Evolutionary conservation across 192 early-diverging fungal genomes (phyloP).

Genomic region (Entrophospora sp.): DNA sequence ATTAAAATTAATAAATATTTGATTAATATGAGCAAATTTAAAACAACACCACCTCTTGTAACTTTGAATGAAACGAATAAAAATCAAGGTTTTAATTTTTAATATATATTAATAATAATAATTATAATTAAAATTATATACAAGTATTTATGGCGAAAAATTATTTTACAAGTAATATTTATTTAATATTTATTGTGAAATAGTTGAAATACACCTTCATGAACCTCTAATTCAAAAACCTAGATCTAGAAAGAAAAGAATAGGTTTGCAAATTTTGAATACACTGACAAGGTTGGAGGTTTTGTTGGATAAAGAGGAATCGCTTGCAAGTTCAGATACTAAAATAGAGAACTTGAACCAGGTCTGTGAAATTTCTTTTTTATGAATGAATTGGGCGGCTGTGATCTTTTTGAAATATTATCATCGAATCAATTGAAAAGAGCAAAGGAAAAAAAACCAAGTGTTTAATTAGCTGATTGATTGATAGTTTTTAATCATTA

Average conservation of each 20-base stretch:
- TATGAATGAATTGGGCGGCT: too few species aligned
- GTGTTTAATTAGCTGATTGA: too few species aligned
- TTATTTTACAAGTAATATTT: background rate
- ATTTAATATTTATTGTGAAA: background rate
- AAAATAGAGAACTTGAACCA: constrained; percentile 10
- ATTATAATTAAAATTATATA: background rate
- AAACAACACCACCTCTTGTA: constrained; percentile 32
- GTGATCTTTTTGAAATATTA: background rate
- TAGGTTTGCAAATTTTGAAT: constrained; percentile 36
- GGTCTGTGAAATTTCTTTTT: too few species aligned
- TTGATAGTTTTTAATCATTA: too few species aligned
- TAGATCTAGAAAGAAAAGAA: constrained; percentile 29
- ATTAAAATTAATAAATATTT: too few species aligned
- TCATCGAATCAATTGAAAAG: background rate
- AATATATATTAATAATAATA: background rate
- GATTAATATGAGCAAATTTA: constrained; percentile 22
- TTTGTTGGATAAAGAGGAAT: constrained; percentile 32
- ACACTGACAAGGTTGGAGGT: constrained; percentile 32
- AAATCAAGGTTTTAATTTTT: constrained; percentile 27
- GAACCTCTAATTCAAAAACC: constrained; percentile 35
- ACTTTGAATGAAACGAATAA: constrained; percentile 23
- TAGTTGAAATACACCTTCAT: constrained; percentile 34
- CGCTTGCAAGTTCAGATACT: constrained; percentile 14
- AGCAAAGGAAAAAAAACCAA: too few species aligned
- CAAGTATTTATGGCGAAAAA: background rate